These are phyloP conservation scores for Entomophthora muscae DNA, from an alignment of 371 early-diverging fungal genomes.

Conservation along the genomic window DNA sequence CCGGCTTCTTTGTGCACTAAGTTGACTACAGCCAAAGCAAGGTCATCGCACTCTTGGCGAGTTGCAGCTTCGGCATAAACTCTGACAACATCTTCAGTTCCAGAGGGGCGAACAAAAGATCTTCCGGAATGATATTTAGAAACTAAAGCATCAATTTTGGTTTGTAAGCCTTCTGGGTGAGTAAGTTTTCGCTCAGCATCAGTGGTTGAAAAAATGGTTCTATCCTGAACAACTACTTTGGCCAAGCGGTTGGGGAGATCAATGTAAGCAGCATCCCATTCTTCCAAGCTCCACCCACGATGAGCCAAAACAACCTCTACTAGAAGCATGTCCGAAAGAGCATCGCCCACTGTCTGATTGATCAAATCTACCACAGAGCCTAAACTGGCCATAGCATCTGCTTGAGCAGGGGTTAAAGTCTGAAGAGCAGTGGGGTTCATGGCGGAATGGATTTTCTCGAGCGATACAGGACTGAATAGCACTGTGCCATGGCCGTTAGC, in stretches of 20 bases:
- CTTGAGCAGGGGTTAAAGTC: slow-evolving; percentile 40
- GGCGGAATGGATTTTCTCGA: slow-evolving; percentile 49
- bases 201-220: slow-evolving; percentile 78
- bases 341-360: slow-evolving; percentile 98
- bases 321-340: slow-evolving; percentile 90
- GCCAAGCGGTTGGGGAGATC: slow-evolving; percentile 87
- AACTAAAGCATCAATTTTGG: slow-evolving; percentile 63
- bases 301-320: slow-evolving; percentile 84
- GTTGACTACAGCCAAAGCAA: slow-evolving; percentile 59
- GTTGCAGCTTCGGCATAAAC: slow-evolving; percentile 97
- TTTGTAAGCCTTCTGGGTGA: slow-evolving; percentile 80
- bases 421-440: slow-evolving; percentile 24
- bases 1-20: slow-evolving; percentile 83
- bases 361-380: slow-evolving; percentile 74
- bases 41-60: slow-evolving; percentile 57
- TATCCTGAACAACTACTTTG: slow-evolving; percentile 85
- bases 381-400: slow-evolving; percentile 55
- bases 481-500: slow-evolving; percentile 99
- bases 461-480: slow-evolving; percentile 73
- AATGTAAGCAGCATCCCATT: slow-evolving; percentile 89
- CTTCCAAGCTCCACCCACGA: slow-evolving; percentile 53
- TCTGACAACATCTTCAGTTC: slow-evolving; percentile 98
- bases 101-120: slow-evolving; percentile 96
- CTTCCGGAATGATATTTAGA: slow-evolving; percentile 68
- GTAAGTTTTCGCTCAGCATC: slow-evolving; percentile 88